These are phyloP conservation scores for Colletotrichum aenigma DNA, from an alignment of 2,329 filamentous ascomycete genomes.

Conservation along the genomic window DNA sequence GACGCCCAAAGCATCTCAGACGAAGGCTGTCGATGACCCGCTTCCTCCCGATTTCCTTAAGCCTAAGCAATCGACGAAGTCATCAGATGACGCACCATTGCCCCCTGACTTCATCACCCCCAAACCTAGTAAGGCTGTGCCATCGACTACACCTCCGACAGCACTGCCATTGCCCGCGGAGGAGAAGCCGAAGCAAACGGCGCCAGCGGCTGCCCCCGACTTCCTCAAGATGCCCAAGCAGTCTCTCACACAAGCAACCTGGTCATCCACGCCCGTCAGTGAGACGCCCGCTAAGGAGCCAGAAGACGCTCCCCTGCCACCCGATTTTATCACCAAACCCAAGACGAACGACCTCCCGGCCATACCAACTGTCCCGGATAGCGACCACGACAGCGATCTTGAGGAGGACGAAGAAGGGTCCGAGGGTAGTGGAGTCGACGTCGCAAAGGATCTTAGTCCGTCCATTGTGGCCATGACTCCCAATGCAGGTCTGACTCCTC, in stretches of 20 bases:
- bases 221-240: constrained; percentile 20
- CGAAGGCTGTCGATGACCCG: constrained; percentile 35
- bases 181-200: constrained; percentile 24
- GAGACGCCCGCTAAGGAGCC: constrained; percentile 24
- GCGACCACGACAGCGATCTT: constrained; percentile 30
- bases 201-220: constrained; percentile 15
- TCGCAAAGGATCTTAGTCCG: constrained; percentile 67
- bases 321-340: constrained; percentile 34
- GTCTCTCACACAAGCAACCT: constrained; percentile 13
- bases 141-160: background rate
- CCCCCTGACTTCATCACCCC: constrained; percentile 39
- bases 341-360: constrained; percentile 28
- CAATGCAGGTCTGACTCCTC: constrained; percentile 58
- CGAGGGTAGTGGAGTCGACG: constrained; percentile 68
- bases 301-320: constrained; percentile 44
- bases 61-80: constrained; percentile 23
- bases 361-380: constrained; percentile 18
- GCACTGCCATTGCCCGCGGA: constrained; percentile 2
- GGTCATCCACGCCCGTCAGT: constrained; percentile 10
- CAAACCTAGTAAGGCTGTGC: constrained; percentile 29
- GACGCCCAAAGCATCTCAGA: constrained; percentile 25
- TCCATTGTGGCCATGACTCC: constrained; percentile 46
- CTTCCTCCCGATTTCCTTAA: constrained; percentile 41
- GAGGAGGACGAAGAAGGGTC: constrained; percentile 46
- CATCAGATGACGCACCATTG: constrained; percentile 38